Base-by-base conservation (phyloP, 2,329 filamentous ascomycete species). In the Epichloe baconii region DNA sequence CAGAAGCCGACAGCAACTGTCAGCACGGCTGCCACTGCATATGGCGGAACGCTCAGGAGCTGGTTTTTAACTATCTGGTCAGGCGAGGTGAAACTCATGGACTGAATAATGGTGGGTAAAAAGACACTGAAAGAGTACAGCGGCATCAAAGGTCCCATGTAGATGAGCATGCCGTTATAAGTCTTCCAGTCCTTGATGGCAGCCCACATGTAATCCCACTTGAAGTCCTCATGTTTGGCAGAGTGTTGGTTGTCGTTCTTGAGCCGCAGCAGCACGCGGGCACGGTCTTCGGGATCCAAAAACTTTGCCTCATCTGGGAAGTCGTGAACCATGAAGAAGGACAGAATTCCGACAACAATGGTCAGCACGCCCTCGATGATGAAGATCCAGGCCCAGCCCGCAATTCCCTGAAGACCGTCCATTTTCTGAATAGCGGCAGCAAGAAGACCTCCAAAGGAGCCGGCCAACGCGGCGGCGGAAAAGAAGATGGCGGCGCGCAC, bases 121-220 rank as follows among this genome's bases (percentile, higher is more conserved):
- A 95, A 90, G 4, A 90, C 73, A 2, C 79, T 83, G 67, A 89
- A 88, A 3, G 82, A 81, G 62, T 89, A 90, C 4, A 90, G 71
- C 0, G 85, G 76, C 62, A 83, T 84, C 56, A 86, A 78, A 40
- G 74, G 76, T 1, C 86, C 87, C 81, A 88, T 88, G 64, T 89
- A 93, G 53, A 91, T 82, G 44, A 86, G 66, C 65, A 86, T 85
- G 12, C 79, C 84, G 1, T 77, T 71, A 67, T 82, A 93, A 19
- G 85, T 94, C 71, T 95, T 94, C 83, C 86, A 94, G 62, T 95
- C 88, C 52, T 77, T 83, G 17, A 91, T 58, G 6, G 81, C 82
- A 12, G 79, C 76, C 77, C 80, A 87, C 53, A 93, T 75, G 63
- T 88, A 89, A 3, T 71, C 68, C 71, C 80, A 80, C 57, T 83